Conservation (phyloP, 768 basidiomycete genomes). For the Gloeopeniophorella convolvens region DNA sequence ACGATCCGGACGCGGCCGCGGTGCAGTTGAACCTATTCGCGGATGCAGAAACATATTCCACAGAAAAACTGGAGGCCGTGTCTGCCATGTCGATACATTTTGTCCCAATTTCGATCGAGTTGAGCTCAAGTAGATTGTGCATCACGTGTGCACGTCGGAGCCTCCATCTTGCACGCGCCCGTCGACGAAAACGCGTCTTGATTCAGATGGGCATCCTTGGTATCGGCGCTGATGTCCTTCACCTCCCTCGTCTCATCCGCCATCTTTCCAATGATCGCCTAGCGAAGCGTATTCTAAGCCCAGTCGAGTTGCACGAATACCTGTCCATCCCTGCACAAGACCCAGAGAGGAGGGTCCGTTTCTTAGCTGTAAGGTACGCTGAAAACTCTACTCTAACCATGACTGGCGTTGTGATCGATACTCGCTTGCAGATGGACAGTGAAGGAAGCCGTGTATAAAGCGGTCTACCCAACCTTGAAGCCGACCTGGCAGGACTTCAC, state of each 20-base stretch:
- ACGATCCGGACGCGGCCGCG: slow-evolving; percentile 29
- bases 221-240: slow-evolving; percentile 69
- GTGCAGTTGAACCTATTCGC: slow-evolving; percentile 40
- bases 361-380: slow-evolving; percentile 67
- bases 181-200: no score
- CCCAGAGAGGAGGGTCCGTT: slow-evolving; percentile 32
- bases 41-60: slow-evolving; percentile 41
- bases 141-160: background rate
- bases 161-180: no score
- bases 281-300: slow-evolving; percentile 58
- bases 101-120: background rate
- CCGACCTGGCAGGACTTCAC: slow-evolving; percentile 75
- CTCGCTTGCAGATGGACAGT: slow-evolving; percentile 73
- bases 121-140: background rate
- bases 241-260: slow-evolving; percentile 55
- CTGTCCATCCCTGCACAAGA: slow-evolving; percentile 29
- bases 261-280: slow-evolving; percentile 46
- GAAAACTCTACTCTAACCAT: background rate
- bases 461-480: slow-evolving; percentile 52
- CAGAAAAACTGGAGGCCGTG: slow-evolving; percentile 11
- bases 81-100: slow-evolving; percentile 11
- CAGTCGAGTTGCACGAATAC: slow-evolving; percentile 35
- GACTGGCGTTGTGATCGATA: background rate
- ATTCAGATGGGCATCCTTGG: slow-evolving; percentile 56
- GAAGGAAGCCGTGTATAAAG: slow-evolving; percentile 87